Base-by-base conservation (phyloP, 306 rosid genomes). In the Geum urbanum region DNA sequence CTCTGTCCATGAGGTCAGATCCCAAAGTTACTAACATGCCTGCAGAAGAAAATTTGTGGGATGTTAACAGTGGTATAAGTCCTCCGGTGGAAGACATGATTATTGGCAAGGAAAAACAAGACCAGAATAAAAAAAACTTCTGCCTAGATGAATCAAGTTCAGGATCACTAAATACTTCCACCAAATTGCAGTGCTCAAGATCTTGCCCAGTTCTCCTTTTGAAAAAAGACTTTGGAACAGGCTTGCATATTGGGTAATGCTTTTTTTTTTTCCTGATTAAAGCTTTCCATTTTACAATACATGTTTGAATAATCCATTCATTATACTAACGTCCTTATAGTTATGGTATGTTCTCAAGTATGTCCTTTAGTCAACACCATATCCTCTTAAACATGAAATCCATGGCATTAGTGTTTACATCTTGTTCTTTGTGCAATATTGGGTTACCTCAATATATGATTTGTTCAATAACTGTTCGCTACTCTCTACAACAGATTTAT, bases 121-220 rank as follows among this genome's bases (percentile, higher is more conserved):
- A 52, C 65, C 81, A 51, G 69, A 85, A 78, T 16, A 74, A 81
- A 83, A 83, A 72, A 50, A 59, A 70, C 19, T 85, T 90, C 79
- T 81, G 84, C 84, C 91, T 90, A 57, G 88, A 79, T 72, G 86
- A 80, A 77, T 71, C 72, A 51, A 76, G 72, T 73, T 56, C 64
- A 63, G 77, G 56, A 71, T 79, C 56, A 35, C 43, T 37, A 0
- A 82, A 73, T 48, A 58, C 77, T 76, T 77, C 84, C 57, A 71
- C 76, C 57, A 22, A 83, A 74, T 79, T 76, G 74, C 82, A 73
- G 46, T 69, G 85, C 74, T 77, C 84, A 8, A 85, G 87, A 76
- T 82, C 85, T 79, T 92, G 96, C 79, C 94, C 90, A 47, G 72
- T 86, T 76, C 24, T 92, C 49, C 96, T 92, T 67, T 67, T 88